These are phyloP conservation scores for Tagetes patula DNA, from an alignment of 129 eudicot genomes.

Conservation along the genomic window DNA sequence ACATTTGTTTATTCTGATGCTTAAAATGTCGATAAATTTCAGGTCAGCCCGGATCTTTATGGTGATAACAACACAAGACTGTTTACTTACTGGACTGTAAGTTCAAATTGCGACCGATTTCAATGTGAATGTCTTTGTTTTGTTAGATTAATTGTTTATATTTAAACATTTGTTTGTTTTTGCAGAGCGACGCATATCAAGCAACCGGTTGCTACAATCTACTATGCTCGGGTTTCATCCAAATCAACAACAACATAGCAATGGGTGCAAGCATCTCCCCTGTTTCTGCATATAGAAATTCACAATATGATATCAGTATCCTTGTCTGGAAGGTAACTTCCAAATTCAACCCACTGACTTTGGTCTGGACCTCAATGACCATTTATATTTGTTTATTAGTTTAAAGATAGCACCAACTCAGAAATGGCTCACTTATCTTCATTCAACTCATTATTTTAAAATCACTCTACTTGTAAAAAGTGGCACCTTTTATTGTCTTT, in stretches of 20 bases:
- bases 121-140: not conserved
- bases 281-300: constrained; percentile 65
- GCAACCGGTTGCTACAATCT: constrained; percentile 94
- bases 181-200: constrained; percentile 91
- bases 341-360: constrained; percentile 40
- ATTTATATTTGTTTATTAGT: constrained; percentile 33
- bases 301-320: constrained; percentile 81
- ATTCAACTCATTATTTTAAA: constrained; percentile 18
- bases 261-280: constrained; percentile 99
- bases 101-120: constrained; percentile 4
- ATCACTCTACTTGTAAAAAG: constrained; percentile 14
- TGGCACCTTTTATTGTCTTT: constrained; percentile 15
- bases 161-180: not conserved
- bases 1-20: constrained; percentile 22
- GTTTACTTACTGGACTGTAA: constrained; percentile 96
- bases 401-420: constrained; percentile 29
- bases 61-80: constrained; percentile 94
- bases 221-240: constrained; percentile 87
- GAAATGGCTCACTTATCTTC: constrained; percentile 24
- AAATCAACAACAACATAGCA: constrained; percentile 75
- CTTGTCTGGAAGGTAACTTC: constrained; percentile 88
- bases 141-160: not conserved
- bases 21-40: constrained; percentile 28
- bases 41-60: constrained; percentile 92
- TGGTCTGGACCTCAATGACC: constrained; percentile 29